Evolutionary conservation across 192 early-diverging fungal genomes (phyloP).

Genomic region (Coemansia asiatica): DNA sequence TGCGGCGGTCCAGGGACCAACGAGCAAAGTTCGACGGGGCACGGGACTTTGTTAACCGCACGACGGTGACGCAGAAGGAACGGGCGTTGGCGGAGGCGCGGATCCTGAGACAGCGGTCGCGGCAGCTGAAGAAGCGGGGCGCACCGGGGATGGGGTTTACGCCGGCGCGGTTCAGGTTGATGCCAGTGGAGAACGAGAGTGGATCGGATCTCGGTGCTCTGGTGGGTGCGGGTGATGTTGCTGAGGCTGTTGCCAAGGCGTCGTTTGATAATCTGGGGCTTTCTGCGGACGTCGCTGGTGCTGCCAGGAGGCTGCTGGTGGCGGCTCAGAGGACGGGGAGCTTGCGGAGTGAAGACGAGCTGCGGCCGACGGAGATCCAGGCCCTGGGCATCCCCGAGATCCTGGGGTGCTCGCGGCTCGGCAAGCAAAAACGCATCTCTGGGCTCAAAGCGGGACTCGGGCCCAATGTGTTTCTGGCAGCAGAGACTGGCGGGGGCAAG

Average conservation of each 20-base stretch:
- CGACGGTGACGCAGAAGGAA: constrained; percentile 14
- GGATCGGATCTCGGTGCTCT: constrained; percentile 35
- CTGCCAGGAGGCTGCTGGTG: constrained; percentile 30
- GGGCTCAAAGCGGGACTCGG: neutral
- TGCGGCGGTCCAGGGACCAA: constrained; percentile 37
- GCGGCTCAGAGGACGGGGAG: constrained; percentile 13
- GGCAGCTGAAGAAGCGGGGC: constrained; percentile 20
- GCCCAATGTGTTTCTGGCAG: constrained; percentile 69
- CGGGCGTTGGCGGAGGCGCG: constrained; percentile 32
- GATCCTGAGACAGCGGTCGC: constrained; percentile 37
- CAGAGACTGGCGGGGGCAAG: constrained; percentile 92
- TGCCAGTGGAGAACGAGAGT: constrained; percentile 60
- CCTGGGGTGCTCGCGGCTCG: constrained; percentile 37
- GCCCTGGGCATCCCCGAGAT: constrained; percentile 77
- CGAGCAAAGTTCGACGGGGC: constrained; percentile 28
- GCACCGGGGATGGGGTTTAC: constrained; percentile 60
- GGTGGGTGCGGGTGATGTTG: constrained; percentile 19
- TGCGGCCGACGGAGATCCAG: constrained; percentile 80
- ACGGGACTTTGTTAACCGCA: constrained; percentile 29
- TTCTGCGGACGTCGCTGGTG: constrained; percentile 55
- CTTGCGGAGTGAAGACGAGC: constrained; percentile 19
- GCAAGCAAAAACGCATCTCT: neutral
- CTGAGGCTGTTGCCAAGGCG: constrained; percentile 13
- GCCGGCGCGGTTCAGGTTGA: constrained; percentile 60
- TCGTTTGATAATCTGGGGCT: constrained; percentile 70